Evolutionary conservation across 495 filamentous ascomycete species (phyloP).

Genomic region (Oidiodendron maius): DNA sequence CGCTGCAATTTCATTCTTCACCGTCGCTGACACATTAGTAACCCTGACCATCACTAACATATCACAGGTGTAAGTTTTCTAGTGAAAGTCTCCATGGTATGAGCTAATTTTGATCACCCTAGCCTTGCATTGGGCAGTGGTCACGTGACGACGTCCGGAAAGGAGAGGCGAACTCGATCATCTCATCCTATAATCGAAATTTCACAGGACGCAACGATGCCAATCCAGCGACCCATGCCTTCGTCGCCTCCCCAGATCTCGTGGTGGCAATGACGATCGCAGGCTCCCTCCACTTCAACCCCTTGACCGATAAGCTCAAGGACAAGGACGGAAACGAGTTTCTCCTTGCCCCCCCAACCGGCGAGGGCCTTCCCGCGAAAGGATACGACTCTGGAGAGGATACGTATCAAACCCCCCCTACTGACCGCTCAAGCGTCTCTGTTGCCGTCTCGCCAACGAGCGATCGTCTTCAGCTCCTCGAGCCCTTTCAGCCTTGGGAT

Average conservation of each 20-base stretch:
- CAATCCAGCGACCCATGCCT: constrained; percentile 97
- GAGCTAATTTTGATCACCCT: too few relatives aligned
- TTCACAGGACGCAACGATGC: constrained; percentile 99
- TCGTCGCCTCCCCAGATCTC: constrained; percentile 97
- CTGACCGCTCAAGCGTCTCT: constrained; percentile 60
- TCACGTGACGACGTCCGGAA: constrained; percentile 93
- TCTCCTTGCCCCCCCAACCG: constrained; percentile 70
- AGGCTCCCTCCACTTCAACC: constrained; percentile 93
- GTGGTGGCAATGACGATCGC: constrained; percentile 90
- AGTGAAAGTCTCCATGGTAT: too few relatives aligned
- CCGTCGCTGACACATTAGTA: too few relatives aligned
- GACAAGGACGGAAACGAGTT: constrained; percentile 98
- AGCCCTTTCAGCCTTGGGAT: constrained; percentile 83
- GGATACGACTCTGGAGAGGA: constrained; percentile 93
- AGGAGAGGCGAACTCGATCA: constrained; percentile 92
- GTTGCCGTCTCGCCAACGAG: constrained; percentile 85
- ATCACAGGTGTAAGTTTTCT: too few relatives aligned
- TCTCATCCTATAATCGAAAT: constrained; percentile 98
- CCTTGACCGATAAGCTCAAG: constrained; percentile 87
- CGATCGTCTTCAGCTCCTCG: constrained; percentile 90
- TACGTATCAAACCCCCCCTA: constrained; percentile 95
- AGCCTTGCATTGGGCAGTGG: constrained; percentile 60
- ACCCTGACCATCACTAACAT: constrained; percentile 25
- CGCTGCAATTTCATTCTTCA: too few relatives aligned
- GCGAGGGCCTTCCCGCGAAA: constrained; percentile 69